phyloP scores from a whole-genome alignment of 192 early-diverging fungal genomes.

The Coemansia sp. region DNA sequence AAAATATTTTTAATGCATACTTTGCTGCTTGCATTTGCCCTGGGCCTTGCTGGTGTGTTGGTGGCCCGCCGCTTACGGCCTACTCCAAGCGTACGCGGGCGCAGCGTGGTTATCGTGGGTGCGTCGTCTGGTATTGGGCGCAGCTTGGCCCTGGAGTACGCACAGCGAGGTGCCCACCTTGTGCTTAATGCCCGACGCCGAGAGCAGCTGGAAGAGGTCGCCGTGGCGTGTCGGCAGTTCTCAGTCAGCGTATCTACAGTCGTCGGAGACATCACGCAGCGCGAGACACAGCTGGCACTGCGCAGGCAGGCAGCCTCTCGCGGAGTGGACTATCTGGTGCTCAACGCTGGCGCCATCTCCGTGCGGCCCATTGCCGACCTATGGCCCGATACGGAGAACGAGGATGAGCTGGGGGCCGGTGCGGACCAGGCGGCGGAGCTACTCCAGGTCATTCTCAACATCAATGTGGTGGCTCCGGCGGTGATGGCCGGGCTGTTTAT shows the following conservation, averaged over 20 bases:
- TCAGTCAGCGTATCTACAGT: conserved; percentile 21
- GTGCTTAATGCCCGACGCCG: conserved; percentile 65
- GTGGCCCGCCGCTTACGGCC: conserved; percentile 12
- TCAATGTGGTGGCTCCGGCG: conserved; percentile 62
- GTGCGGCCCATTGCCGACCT: conserved; percentile 67
- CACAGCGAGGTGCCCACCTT: conserved; percentile 59
- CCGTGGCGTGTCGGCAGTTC: conserved; percentile 42
- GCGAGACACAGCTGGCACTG: conserved; percentile 52
- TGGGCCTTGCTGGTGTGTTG: not conserved
- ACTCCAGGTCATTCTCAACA: conserved; percentile 51
- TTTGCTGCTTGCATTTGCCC: not conserved
- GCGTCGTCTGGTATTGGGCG: conserved; percentile 78
- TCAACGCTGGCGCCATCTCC: conserved; percentile 75
- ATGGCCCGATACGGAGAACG: conserved; percentile 22
- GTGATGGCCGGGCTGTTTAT: conserved; percentile 56
- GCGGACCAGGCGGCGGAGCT: conserved; percentile 36
- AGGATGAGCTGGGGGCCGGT: not conserved
- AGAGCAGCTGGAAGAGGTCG: conserved; percentile 52
- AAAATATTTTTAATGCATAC: not conserved
- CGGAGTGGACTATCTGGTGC: conserved; percentile 68
- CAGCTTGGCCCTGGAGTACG: conserved; percentile 65
- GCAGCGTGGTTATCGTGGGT: conserved; percentile 70
- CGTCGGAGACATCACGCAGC: conserved; percentile 60
- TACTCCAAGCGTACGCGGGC: conserved; percentile 16
- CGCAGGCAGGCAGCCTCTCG: conserved; percentile 24